Percentiles rank a stretch among this genome's conserved stretches.
phyloP scores from a whole-genome alignment of 345 rosid species.

The Linum lewisii region DNA sequence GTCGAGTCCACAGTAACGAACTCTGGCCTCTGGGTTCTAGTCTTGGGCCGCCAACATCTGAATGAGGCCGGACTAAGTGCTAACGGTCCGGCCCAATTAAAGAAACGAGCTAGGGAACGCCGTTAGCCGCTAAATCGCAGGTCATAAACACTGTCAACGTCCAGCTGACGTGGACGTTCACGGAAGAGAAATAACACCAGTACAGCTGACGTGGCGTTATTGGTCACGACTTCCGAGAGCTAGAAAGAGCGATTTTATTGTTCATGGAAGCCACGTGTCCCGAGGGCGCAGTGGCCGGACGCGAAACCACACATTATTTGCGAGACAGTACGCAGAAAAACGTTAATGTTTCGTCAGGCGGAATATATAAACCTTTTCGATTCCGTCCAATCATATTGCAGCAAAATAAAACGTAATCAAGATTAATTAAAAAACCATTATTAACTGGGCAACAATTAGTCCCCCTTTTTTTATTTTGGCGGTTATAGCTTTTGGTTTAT shows the following conservation, averaged over 20 bases:
- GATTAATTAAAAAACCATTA: no score
- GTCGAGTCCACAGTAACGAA: no score
- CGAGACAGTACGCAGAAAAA: neutral
- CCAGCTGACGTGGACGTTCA: constrained; percentile 7
- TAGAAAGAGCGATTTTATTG: no score
- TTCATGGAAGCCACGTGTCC: constrained; percentile 17
- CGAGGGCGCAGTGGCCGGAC: constrained; percentile 19
- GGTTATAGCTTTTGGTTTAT: neutral
- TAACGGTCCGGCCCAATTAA: no score
- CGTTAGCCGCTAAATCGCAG: neutral
- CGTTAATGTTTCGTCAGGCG: neutral
- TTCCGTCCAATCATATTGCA: constrained; percentile 19
- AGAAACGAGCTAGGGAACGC: neutral
- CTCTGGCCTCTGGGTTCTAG: no score
- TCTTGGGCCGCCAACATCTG: no score
- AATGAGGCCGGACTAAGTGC: no score
- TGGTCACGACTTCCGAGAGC: no score
- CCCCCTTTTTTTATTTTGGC: neutral
- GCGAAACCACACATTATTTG: constrained; percentile 15
- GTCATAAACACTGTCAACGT: neutral
- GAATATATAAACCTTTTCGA: constrained; percentile 15
- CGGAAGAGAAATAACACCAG: neutral
- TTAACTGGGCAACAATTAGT: neutral
- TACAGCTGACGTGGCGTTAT: no score
- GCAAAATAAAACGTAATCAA: neutral